A percentile compares a stretch with the other conserved stretches of the same genome.
Conservation (phyloP, 108 stramenopile species). For the Discostella stelligeroides region DNA sequence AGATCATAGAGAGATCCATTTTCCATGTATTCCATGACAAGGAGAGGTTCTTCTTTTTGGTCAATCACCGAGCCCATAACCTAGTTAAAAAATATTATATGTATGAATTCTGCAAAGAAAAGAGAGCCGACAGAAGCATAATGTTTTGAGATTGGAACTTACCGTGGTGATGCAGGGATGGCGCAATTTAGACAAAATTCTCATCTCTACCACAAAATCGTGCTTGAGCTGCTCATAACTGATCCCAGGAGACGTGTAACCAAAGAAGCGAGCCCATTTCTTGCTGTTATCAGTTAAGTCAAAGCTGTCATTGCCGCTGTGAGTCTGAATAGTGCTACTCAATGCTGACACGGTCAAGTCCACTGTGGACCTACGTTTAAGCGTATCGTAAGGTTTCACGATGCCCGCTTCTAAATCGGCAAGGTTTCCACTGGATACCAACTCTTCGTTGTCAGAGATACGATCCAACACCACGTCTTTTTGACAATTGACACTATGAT, state of each 20-base stretch:
- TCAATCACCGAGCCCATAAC: constrained; percentile 56
- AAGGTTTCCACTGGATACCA: background rate
- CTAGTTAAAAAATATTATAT: no score
- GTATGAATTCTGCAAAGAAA: no score
- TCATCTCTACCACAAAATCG: constrained; percentile 70
- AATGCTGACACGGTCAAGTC: background rate
- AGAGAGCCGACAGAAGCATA: no score
- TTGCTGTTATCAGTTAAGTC: background rate
- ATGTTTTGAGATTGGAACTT: no score
- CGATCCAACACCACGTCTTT: background rate
- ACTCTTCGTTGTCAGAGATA: constrained; percentile 16
- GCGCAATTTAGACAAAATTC: constrained; percentile 56
- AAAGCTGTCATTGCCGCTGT: background rate
- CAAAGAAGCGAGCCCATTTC: constrained; percentile 15
- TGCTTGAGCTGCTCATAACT: constrained; percentile 40
- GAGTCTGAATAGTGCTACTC: background rate
- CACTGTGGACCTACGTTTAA: background rate
- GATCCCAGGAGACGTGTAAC: background rate
- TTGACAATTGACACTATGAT: background rate
- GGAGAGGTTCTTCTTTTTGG: constrained; percentile 49
- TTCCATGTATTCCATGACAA: constrained; percentile 78
- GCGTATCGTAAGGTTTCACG: background rate
- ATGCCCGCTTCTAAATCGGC: background rate
- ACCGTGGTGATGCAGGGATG: constrained; percentile 75
- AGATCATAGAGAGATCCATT: constrained; percentile 64